Evolutionary conservation across 805 yeast genomes (phyloP), one percentile per base, ranked within the genome.

Genomic region (Kuraishia hungarica): DNA sequence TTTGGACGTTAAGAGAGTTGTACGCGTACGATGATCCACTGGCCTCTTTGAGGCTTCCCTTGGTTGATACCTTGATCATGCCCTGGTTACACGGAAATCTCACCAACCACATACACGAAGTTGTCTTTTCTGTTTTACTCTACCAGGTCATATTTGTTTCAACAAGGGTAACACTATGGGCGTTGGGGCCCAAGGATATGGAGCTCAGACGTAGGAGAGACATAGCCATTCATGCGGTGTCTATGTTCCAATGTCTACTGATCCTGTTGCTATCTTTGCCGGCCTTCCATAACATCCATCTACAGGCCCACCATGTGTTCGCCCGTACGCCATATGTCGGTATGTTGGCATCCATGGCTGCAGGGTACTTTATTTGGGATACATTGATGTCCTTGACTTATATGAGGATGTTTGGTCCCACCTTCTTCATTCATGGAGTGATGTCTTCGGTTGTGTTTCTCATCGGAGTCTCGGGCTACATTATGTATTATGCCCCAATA

Each of bases 331-430:
- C 75, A 20, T 71, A 70, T 53, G 61, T 69, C 1, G 60, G 60
- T 17, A 62, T 69, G 53, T 63, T 68, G 55, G 51, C 57, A 11
- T 50, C 68, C 2, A 56, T 69, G 58, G 75, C 73, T 6, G 57
- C 65, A 43, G 64, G 68, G 26, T 71, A 71, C 57, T 71, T 71
- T 52, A 60, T 71, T 23, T 71, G 74, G 74, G 75, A 71, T 55
- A 59, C 71, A 2, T 24, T 65, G 43, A 57, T 68, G 39, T 70
- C 72, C 4, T 43, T 61, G 11, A 56, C 57, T 24, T 68, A 64
- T 52, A 56, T 70, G 10, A 51, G 58, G 3, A 61, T 61, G 52
- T 69, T 67, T 52, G 75, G 74, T 2, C 47, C 66, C 24, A 74
- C 73, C 10, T 71, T 71, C 51, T 57, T 69, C 54, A 55, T 71